Base-by-base conservation (phyloP, 2,329 filamentous ascomycete species). In the Gaeumannomyces sp. region DNA sequence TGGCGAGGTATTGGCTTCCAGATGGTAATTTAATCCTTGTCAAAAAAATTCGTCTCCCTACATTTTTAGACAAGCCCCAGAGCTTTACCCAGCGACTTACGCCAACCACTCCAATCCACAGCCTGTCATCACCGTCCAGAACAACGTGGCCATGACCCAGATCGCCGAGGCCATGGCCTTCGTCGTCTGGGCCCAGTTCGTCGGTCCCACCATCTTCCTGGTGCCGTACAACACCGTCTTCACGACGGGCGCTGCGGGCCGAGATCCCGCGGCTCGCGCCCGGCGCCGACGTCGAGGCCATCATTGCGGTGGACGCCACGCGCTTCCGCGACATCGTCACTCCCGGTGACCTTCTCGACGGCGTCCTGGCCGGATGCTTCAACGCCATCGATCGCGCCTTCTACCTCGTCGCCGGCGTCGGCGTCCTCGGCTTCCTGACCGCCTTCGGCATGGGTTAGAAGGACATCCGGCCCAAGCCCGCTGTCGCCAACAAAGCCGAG, bases 341-440 rank as follows among this genome's bases (percentile, higher is more conserved):
- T 10, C 57, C 57, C 57, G 14, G 27, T 8, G 57, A 59, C 57
- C 25, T 59, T 10, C 19, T 14, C 4, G 25, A 25, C n/a, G n/a
- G n/a, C n/a, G n/a, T n/a, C n/a, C n/a, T n/a, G n/a, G n/a, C n/a
- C n/a, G n/a, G n/a, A n/a, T n/a, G n/a, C n/a, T n/a, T n/a, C n/a
- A n/a, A n/a, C n/a, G n/a, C n/a, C n/a, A n/a, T n/a, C n/a, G n/a
- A n/a, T n/a, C n/a, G n/a, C n/a, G n/a, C n/a, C n/a, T n/a, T n/a
- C n/a, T n/a, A n/a, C n/a, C n/a, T n/a, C n/a, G n/a, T n/a, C n/a
- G n/a, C n/a, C n/a, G n/a, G n/a, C n/a, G n/a, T n/a, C 76, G 79
- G 59, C 33, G 75, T 65, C 67, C 70, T 67, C 27, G 69, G 62
- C 27, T 66, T 64, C 62, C 63, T 74, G 25, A 79, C 80, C 0